Evolutionary conservation across 208 protist species (phyloP).

Genomic region (Leishmania major): DNA sequence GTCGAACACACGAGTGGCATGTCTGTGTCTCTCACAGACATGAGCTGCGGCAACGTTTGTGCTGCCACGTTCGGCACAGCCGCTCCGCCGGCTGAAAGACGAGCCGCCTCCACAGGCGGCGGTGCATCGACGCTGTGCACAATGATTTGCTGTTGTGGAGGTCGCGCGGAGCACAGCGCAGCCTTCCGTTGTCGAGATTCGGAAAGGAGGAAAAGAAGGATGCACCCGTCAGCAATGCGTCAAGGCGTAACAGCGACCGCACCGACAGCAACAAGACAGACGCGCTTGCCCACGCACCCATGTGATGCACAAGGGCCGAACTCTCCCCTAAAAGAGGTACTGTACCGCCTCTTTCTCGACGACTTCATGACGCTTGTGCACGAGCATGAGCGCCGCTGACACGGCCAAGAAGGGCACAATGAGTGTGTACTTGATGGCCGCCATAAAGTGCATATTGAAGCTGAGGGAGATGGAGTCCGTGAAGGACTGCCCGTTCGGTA

Average conservation of each 20-base stretch:
- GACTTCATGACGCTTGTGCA: slow-evolving; percentile 62
- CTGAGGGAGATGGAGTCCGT: slow-evolving; percentile 71
- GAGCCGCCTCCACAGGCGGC: neutral
- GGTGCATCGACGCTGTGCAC: neutral
- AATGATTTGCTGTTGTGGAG: neutral
- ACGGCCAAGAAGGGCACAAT: slow-evolving; percentile 74
- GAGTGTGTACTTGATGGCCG: slow-evolving; percentile 79
- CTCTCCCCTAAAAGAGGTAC: slow-evolving; percentile 9
- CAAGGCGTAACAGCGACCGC: neutral
- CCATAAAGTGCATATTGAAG: slow-evolving; percentile 89
- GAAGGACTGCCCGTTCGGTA: slow-evolving; percentile 75
- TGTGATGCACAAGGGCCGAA: neutral
- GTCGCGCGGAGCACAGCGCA: neutral
- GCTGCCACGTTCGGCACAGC: neutral
- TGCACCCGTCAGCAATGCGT: neutral
- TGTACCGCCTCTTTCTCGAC: slow-evolving; percentile 3
- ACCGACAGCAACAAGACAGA: neutral
- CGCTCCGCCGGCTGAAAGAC: too few species aligned
- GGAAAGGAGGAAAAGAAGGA: neutral
- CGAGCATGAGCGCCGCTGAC: slow-evolving; percentile 58
- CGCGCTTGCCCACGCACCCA: neutral
- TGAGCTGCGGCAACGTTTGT: neutral
- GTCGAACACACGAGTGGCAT: neutral
- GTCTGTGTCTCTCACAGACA: neutral
- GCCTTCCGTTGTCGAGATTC: neutral